Evolutionary conservation across 805 yeast genomes (phyloP), one percentile per base, ranked within the genome.

Genomic region (Candida odintsovae): DNA sequence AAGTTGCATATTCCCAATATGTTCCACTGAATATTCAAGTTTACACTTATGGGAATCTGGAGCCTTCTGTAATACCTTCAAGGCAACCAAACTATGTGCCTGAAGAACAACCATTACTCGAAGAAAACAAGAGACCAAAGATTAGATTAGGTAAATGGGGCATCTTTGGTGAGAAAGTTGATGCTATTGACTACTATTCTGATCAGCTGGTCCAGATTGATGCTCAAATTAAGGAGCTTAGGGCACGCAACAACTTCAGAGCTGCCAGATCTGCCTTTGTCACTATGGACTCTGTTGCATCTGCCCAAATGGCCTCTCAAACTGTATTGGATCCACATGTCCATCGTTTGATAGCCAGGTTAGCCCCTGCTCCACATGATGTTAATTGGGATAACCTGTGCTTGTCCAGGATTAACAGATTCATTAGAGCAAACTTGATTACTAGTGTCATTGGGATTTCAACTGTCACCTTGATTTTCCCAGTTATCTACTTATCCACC

Each of bases 301-400:
- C 90, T 54, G 97, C 98, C 2, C 99, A 92, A 63, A 84, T 90
- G 87, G 83, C 94, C 25, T 97, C 97, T 0, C 99, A 94, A 63
- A 94, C 97, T 0, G 90, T 92, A 0, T 64, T 94, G 48, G 97
- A 90, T 61, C 97, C 97, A 0, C 77, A 86, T 47, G 89, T 94
- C 8, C 83, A 86, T 60, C 86, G 82, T 48, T 69, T 94, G 44
- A 86, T 90, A 31, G 86, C 96, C 4, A 72, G 77, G 37, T 68
- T 90, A 47, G 98, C 98, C 0, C 98, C 98, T 0, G 95, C 98
- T 1, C 98, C 98, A 4, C 92, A 86, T 58, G 99, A 92, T 62
- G 85, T 92, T 21, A 82, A 88, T 37, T 92, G 99, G 99, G 86
- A 82, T 47, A 89, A 90, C 59, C 78, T 89, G 31, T 90, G 95